Evolutionary conservation across 768 basidiomycete genomes (phyloP).

Genomic region (Suillus tomentosus): DNA sequence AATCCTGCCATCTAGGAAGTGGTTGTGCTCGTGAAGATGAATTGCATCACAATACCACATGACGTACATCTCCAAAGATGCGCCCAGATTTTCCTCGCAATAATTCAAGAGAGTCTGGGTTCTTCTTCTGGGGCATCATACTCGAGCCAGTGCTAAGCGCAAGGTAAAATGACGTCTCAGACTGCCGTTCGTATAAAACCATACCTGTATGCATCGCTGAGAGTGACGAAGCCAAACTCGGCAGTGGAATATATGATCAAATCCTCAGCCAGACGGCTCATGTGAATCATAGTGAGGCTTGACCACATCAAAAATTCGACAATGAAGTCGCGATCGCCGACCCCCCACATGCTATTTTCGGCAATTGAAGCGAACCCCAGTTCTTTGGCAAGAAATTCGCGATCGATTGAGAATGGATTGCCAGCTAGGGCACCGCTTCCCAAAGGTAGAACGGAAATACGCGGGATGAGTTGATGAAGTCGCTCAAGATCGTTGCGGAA

Average conservation of each 20-base stretch:
- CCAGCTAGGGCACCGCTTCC: constrained; percentile 96
- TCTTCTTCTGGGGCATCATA: constrained; percentile 99
- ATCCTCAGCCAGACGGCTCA: constrained; percentile 95
- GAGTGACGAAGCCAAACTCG: constrained; percentile 95
- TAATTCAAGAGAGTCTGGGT: constrained; percentile 94
- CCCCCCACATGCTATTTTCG: constrained; percentile 97
- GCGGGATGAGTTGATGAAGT: constrained; percentile 79
- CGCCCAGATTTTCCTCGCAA: constrained; percentile 95
- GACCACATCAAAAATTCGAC: constrained; percentile 98
- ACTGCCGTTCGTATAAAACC: constrained; percentile 19
- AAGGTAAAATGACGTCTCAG: neutral
- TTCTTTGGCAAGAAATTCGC: constrained; percentile 88
- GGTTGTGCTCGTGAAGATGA: constrained; percentile 7
- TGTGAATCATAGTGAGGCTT: constrained; percentile 88
- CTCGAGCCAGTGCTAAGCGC: constrained; percentile 87
- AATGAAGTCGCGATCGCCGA: constrained; percentile 96
- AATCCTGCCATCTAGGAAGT: constrained; percentile 89
- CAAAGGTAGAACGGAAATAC: constrained; percentile 90
- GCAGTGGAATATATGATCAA: constrained; percentile 95
- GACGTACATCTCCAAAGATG: constrained; percentile 83
- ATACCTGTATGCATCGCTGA: constrained; percentile 97
- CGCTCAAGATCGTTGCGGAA: constrained; percentile 90
- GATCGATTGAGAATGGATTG: constrained; percentile 92
- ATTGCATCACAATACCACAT: neutral
- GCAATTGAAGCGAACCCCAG: constrained; percentile 87